A percentile compares a stretch with the other conserved stretches of the same genome.
Evolutionary conservation across 805 yeast species (phyloP).

Genomic region (Saccharomyces kudriavzevii): DNA sequence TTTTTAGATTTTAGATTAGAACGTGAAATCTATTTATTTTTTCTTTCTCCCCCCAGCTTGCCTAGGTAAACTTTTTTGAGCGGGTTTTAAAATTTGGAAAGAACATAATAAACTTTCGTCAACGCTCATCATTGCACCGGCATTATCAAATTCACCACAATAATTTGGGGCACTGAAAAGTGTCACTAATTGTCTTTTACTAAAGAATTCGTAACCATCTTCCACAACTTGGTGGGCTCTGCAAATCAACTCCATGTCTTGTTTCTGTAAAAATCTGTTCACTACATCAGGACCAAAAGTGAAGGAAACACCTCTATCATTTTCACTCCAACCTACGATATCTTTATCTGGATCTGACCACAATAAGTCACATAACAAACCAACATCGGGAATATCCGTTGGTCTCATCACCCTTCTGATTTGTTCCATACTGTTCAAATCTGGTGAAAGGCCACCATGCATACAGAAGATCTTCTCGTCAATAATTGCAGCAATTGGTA

Average conservation of each 20-base stretch:
- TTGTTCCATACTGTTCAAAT: slow-evolving; percentile 95
- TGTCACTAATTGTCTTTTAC: slow-evolving; percentile 92
- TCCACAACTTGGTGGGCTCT: slow-evolving; percentile 99
- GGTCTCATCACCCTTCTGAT: slow-evolving; percentile 99
- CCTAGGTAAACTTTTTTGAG: slow-evolving; percentile 59
- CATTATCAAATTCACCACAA: slow-evolving; percentile 98
- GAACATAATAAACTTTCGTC: slow-evolving; percentile 94
- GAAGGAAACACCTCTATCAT: slow-evolving; percentile 97
- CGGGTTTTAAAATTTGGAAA: slow-evolving; percentile 94
- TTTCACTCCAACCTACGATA: slow-evolving; percentile 97
- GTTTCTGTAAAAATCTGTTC: slow-evolving; percentile 89
- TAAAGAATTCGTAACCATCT: slow-evolving; percentile 96
- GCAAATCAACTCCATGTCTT: slow-evolving; percentile 95
- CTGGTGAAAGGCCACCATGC: slow-evolving; percentile 99
- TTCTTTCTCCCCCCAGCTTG: slow-evolving; percentile 32
- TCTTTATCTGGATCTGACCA: slow-evolving; percentile 99
- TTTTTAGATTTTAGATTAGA: background rate
- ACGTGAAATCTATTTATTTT: slow-evolving; percentile 11
- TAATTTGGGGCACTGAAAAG: slow-evolving; percentile 95
- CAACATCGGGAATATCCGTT: slow-evolving; percentile 97
- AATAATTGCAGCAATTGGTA: slow-evolving; percentile 96
- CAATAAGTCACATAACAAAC: slow-evolving; percentile 86
- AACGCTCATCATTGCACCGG: slow-evolving; percentile 99
- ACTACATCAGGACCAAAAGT: slow-evolving; percentile 99
- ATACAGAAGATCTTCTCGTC: slow-evolving; percentile 97